Evolutionary conservation across 495 filamentous ascomycete genomes (phyloP), one percentile per base, ranked within the genome.

Genomic region (Achaetomiella virescens): DNA sequence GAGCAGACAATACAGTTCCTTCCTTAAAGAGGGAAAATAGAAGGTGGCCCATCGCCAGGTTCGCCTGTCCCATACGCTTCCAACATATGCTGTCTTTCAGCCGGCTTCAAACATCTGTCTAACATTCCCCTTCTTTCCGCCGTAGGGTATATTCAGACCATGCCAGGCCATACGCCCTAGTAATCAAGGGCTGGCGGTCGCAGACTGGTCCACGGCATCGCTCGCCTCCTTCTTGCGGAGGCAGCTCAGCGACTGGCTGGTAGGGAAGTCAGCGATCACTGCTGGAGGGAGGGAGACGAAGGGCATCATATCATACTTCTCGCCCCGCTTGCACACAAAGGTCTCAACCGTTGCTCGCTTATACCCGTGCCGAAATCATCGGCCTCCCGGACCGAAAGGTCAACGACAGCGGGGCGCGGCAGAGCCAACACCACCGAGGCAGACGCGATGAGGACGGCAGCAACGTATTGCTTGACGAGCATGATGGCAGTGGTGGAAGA

Each of bases 181-280:
- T n/a, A n/a, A n/a, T n/a, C n/a, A n/a, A n/a, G n/a, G n/a, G 36
- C 14, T 38, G 14, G 48, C 48, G 3, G 48, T 40, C 25, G 41
- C 31, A n/a, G 48, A 52, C 37, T 52, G 37, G 37, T 52, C 48
- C 7, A 14, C 48, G 20, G 8, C 48, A 6, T 52, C 48, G 40
- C 5, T 8, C 2, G 12, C 46, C 21, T 24, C 22, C 48, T 52
- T 52, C 37, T 52, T 52, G 48, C 48, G 48, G 48, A 52, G 48
- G 48, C 48, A 52, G 37, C 36, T 52, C 15, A 52, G 48, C 5
- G 48, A 52, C 15, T 52, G 36, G 25, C 48, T 52, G 18, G 17
- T 14, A 50, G 20, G 12, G 6, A 20, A 21, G 33, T 38, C 21
- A 21, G 35, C 1, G 40, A n/a, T 18, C 11, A 41, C 14, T 20